Percentiles rank a stretch among this genome's conserved stretches.
phyloP scores from a whole-genome alignment of 352 stramenopile genomes.

The Pythium dissimile region DNA sequence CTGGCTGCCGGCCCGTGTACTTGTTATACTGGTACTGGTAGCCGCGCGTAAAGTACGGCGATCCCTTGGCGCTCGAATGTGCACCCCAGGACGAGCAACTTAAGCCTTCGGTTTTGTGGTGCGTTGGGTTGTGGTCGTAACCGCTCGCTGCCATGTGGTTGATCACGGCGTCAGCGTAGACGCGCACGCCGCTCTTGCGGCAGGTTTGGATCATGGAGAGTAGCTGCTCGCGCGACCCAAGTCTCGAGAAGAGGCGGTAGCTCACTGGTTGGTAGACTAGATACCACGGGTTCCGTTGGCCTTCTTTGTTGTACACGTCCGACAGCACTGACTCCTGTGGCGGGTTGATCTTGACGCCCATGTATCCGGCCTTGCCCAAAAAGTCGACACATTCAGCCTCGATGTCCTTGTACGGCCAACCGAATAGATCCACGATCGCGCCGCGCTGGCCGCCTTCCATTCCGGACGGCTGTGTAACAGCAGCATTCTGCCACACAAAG shows the following conservation, averaged over 20 bases:
- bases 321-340: slow-evolving; percentile 55
- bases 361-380: slow-evolving; percentile 59
- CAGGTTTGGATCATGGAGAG: slow-evolving; percentile 66
- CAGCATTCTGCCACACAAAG: slow-evolving; percentile 55
- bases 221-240: slow-evolving; percentile 47
- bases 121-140: slow-evolving; percentile 19
- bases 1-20: slow-evolving; percentile 40
- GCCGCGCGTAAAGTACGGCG: slow-evolving; percentile 30
- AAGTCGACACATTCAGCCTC: slow-evolving; percentile 57
- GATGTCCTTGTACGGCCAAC: slow-evolving; percentile 64
- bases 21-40: slow-evolving; percentile 38
- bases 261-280: slow-evolving; percentile 65
- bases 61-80: slow-evolving; percentile 21
- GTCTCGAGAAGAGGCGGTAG: slow-evolving; percentile 53
- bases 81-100: slow-evolving; percentile 18
- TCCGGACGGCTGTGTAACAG: slow-evolving; percentile 26
- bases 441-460: slow-evolving; percentile 51
- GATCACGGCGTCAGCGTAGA: slow-evolving; percentile 38
- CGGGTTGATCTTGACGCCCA: slow-evolving; percentile 69
- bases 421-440: slow-evolving; percentile 67
- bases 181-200: slow-evolving; percentile 49
- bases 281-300: slow-evolving; percentile 65
- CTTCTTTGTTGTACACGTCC: slow-evolving; percentile 32
- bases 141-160: slow-evolving; percentile 33
- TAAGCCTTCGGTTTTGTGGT: slow-evolving; percentile 9